Evolutionary conservation across 352 stramenopile genomes (phyloP).

Genomic region (Pythium vanterpoolii): DNA sequence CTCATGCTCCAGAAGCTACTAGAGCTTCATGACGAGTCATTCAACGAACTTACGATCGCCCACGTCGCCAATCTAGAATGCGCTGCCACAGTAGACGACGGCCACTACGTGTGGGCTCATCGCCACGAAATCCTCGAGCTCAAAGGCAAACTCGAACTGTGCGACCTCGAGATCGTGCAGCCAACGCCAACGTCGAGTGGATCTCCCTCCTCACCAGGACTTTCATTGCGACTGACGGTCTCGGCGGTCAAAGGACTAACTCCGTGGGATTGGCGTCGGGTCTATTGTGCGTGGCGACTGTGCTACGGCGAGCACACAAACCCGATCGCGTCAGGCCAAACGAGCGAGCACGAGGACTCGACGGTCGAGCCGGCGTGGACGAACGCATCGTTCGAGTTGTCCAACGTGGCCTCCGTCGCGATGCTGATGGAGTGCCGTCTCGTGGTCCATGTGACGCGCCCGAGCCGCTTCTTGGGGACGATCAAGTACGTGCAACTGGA

Average conservation of each 20-base stretch:
- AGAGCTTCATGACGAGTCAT: conserved; percentile 5
- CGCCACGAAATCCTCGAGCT: conserved; percentile 15
- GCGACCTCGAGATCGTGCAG: neutral
- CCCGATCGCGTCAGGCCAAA: neutral
- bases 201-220: neutral
- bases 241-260: neutral
- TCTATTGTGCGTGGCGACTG: conserved; percentile 5
- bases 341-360: conserved; percentile 1
- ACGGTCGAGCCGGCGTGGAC: conserved; percentile 3
- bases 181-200: neutral
- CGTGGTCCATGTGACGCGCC: conserved; percentile 4
- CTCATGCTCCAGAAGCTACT: conserved; percentile 1
- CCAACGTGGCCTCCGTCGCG: neutral
- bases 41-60: conserved; percentile 9
- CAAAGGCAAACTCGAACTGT: neutral
- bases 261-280: conserved; percentile 7
- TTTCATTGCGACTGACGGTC: neutral
- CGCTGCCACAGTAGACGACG: neutral
- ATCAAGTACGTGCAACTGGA: conserved; percentile 20
- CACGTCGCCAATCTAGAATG: conserved; percentile 13
- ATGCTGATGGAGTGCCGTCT: conserved; percentile 18
- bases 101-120: conserved; percentile 11
- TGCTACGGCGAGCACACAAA: neutral
- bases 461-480: conserved; percentile 13
- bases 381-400: neutral